Evolutionary conservation across 2,329 filamentous ascomycete species (phyloP), one percentile per base, ranked within the genome.

Genomic region (Penicillium concentricum): DNA sequence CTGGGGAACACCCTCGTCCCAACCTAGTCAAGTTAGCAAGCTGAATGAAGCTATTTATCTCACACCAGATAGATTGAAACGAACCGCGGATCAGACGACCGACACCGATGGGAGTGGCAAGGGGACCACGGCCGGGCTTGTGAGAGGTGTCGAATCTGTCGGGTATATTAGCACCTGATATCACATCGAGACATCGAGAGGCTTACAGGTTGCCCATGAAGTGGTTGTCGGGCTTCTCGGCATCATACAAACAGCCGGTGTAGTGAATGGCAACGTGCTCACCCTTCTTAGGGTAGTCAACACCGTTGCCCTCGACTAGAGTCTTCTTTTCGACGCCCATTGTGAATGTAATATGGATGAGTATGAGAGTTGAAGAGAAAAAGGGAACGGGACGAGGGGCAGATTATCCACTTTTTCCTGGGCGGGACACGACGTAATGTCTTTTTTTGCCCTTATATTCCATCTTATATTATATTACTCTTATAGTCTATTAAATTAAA

Each of bases 231-330:
- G 82, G 76, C 73, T 84, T 77, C 22, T 79, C 70, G 16, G 28
- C 39, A 70, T 95, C 87, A 77, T 88, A 89, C 62, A 97, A 82
- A 78, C 81, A 96, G 68, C 94, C 94, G 41, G 89, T 94, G 83
- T 97, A 97, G 78, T 94, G 86, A 72, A 97, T 96, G 70, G 84
- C 85, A 70, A 97, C 90, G 26, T 78, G 84, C 74, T 97, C 86
- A 64, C 90, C 89, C 16, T 71, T 68, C 63, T 77, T 71, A 56
- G 93, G 90, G 63, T 76, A 79, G 68, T 85, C 73, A 56, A 82
- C 81, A 56, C 79, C 79, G 69, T 82, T 82, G 69, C 93, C 92
- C 61, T 83, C 75, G 35, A 77, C 70, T 67, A 87, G 74, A 61
- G 84, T 76, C 48, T 81, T 82, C 81, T 91, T 95, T 58, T 80